Percentiles rank a stretch among this genome's conserved stretches.
These are phyloP conservation scores for Aquanectria penicillioides DNA, from an alignment of 2,329 filamentous ascomycete species.

Conservation along the genomic window DNA sequence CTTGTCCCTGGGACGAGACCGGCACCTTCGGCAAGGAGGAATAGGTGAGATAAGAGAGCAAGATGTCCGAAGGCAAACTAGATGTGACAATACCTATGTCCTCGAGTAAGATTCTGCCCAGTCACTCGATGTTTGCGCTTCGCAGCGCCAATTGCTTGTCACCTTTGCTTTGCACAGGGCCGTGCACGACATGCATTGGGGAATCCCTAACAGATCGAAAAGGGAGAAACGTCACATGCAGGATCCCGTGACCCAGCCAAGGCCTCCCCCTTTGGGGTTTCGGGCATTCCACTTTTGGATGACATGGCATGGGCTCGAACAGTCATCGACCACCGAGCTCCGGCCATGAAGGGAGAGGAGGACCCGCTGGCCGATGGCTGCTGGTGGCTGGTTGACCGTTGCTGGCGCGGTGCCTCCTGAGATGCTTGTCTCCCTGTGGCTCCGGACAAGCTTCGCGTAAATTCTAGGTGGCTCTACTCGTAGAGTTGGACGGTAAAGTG, in stretches of 20 bases:
- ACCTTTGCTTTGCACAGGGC: too few species aligned
- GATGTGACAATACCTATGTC: too few species aligned
- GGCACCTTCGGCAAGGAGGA: background rate
- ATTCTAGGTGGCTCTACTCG: constrained; percentile 38
- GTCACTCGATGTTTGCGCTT: too few species aligned
- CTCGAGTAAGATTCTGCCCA: too few species aligned
- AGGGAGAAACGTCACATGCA: constrained; percentile 32
- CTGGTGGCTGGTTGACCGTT: constrained; percentile 3
- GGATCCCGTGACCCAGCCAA: constrained; percentile 30
- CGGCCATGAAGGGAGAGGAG: background rate
- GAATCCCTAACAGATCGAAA: too few species aligned
- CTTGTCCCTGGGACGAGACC: background rate
- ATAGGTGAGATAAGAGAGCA: background rate
- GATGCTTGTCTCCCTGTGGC: background rate
- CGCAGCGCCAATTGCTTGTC: too few species aligned
- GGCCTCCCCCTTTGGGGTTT: too few species aligned
- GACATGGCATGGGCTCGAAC: background rate
- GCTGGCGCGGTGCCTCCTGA: background rate
- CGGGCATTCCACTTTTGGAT: constrained; percentile 6
- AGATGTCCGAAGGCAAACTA: background rate
- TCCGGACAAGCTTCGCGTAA: constrained; percentile 43
- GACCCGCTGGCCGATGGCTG: constrained; percentile 14
- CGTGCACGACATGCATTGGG: too few species aligned
- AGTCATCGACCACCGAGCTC: too few species aligned
- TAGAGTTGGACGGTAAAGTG: constrained; percentile 7